Conservation (phyloP, 176 grass and related monocot genomes). For the Tillandsia leiboldiana region DNA sequence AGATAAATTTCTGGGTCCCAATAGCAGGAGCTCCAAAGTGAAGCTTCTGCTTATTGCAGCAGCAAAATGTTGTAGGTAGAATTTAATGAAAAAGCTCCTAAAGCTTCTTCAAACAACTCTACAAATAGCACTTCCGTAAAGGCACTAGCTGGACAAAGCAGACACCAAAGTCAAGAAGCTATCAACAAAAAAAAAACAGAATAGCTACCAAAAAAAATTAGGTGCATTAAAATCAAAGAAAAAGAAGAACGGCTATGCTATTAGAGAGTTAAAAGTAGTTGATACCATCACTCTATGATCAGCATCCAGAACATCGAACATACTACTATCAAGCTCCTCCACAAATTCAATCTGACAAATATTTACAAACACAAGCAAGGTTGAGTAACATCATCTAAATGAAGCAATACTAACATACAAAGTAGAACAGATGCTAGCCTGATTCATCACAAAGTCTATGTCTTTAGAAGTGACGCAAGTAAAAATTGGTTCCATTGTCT, state of each 20-base stretch:
- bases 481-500: conserved; percentile 82
- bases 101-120: no score
- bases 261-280: conserved; percentile 8
- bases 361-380: conserved; percentile 10
- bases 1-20: no score
- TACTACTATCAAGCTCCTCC: conserved; percentile 66
- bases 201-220: background rate
- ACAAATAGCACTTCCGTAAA: no score
- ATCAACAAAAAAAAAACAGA: background rate
- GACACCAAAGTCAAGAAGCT: background rate
- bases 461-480: conserved; percentile 43
- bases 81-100: no score
- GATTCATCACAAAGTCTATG: conserved; percentile 54
- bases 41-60: no score
- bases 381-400: conserved; percentile 1
- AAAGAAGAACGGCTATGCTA: conserved; percentile 11
- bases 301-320: conserved; percentile 33
- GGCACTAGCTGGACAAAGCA: no score
- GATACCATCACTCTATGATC: conserved; percentile 33
- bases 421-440: conserved; percentile 29
- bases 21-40: no score
- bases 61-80: no score
- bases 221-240: background rate
- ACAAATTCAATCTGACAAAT: conserved; percentile 51
- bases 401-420: no score